A percentile compares a stretch with the other conserved stretches of the same genome.
phyloP scores from a whole-genome alignment of 139 green algal genomes.

The Desmodesmus armatus region DNA sequence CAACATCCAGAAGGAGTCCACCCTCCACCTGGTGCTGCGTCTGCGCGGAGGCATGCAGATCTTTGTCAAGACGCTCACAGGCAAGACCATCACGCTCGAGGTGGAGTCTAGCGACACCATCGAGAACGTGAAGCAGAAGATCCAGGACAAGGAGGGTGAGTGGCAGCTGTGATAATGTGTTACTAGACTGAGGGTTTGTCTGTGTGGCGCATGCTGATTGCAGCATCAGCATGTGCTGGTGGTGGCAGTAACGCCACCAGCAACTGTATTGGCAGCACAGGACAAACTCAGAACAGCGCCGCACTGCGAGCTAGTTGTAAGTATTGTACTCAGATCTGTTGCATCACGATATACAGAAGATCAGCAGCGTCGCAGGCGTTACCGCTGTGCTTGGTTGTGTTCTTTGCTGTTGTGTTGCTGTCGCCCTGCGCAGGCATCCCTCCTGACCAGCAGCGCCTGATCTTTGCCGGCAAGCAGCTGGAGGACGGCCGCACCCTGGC shows the following conservation, averaged over 20 bases:
- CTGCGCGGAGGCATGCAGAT: constrained; percentile 82
- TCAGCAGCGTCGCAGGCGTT: neutral
- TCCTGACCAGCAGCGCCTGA: constrained; percentile 93
- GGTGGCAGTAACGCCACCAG: neutral
- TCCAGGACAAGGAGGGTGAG: constrained; percentile 78
- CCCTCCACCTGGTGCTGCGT: constrained; percentile 65
- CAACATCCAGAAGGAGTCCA: constrained; percentile 95
- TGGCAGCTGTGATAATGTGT: neutral
- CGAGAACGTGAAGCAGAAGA: constrained; percentile 84
- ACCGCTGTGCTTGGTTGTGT: neutral
- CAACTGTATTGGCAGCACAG: neutral
- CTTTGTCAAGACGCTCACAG: constrained; percentile 91
- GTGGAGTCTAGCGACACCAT: constrained; percentile 87
- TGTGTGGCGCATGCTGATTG: neutral
- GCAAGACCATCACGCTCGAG: constrained; percentile 96
- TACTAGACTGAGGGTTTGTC: neutral
- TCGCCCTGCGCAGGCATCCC: constrained; percentile 87
- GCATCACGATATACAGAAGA: neutral
- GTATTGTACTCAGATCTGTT: neutral
- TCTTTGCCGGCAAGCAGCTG: constrained; percentile 97
- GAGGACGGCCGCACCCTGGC: constrained; percentile 93
- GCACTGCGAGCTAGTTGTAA: neutral
- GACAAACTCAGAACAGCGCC: neutral
- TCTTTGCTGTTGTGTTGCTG: neutral
- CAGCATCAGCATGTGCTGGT: neutral